These are phyloP conservation scores for Hyaloraphidium curvatum DNA, from an alignment of 192 early-diverging fungal genomes.

Conservation along the genomic window DNA sequence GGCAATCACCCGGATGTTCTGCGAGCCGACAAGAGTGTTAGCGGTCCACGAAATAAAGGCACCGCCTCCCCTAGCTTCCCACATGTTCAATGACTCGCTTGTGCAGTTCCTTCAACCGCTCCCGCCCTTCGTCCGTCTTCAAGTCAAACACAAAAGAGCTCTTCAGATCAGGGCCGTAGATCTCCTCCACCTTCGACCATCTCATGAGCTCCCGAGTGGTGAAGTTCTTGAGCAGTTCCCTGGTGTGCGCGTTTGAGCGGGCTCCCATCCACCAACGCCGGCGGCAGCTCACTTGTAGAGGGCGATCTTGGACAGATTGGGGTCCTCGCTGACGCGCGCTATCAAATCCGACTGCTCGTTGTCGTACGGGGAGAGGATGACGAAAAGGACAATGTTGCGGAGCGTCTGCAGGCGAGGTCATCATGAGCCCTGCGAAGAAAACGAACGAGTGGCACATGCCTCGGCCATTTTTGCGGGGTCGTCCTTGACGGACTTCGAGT, in stretches of 20 bases:
- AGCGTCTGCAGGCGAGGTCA: slow-evolving; percentile 28
- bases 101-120: slow-evolving; percentile 66
- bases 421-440: not conserved
- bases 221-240: slow-evolving; percentile 72
- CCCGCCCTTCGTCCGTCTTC: slow-evolving; percentile 50
- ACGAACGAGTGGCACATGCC: slow-evolving; percentile 15
- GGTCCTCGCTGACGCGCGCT: slow-evolving; percentile 65
- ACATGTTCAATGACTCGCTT: slow-evolving; percentile 92
- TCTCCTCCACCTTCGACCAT: slow-evolving; percentile 82
- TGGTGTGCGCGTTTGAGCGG: slow-evolving; percentile 10
- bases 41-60: not conserved
- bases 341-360: slow-evolving; percentile 93
- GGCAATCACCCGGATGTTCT: slow-evolving; percentile 90
- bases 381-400: slow-evolving; percentile 63
- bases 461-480: slow-evolving; percentile 56
- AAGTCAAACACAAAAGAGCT: slow-evolving; percentile 53
- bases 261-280: not conserved
- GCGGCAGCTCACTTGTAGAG: slow-evolving; percentile 39
- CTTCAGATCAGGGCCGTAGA: slow-evolving; percentile 61
- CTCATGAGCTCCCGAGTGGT: slow-evolving; percentile 82
- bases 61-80: slow-evolving; percentile 7
- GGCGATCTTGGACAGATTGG: slow-evolving; percentile 49
- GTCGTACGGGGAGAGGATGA: slow-evolving; percentile 77
- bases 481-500: slow-evolving; percentile 59
- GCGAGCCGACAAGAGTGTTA: not conserved